A percentile compares a stretch with the other conserved stretches of the same genome.
These are phyloP conservation scores for Hypoxylon rickii DNA, from an alignment of 495 filamentous ascomycete species.

Conservation along the genomic window DNA sequence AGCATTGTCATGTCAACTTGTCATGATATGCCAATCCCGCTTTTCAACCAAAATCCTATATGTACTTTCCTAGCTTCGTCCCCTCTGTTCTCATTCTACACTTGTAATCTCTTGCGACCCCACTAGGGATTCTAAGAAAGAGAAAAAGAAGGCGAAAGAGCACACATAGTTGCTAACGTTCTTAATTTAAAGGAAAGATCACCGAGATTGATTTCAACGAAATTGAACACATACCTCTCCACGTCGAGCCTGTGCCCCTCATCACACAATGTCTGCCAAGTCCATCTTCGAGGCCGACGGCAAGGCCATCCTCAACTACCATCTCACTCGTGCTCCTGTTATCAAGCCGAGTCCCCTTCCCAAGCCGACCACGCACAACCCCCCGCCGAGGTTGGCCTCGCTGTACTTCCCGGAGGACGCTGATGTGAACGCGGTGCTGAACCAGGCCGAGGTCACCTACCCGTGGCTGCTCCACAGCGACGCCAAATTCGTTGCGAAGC, in stretches of 20 bases:
- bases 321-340: constrained; percentile 95
- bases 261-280: constrained; percentile 91
- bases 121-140: constrained; percentile 6
- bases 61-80: constrained; percentile 14
- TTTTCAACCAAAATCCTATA: constrained; percentile 5
- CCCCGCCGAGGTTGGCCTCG: constrained; percentile 85
- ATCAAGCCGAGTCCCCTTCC: constrained; percentile 98
- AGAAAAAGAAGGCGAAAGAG: background rate
- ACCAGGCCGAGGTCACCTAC: constrained; percentile 93
- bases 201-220: constrained; percentile 17
- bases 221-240: constrained; percentile 33
- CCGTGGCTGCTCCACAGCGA: constrained; percentile 85
- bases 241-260: constrained; percentile 17
- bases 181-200: constrained; percentile 14
- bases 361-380: constrained; percentile 82
- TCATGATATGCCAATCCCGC: constrained; percentile 22
- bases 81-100: background rate
- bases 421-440: constrained; percentile 79
- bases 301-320: constrained; percentile 99
- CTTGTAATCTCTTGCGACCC: constrained; percentile 22
- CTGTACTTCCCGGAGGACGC: constrained; percentile 91
- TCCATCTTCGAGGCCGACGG: constrained; percentile 98
- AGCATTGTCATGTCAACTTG: too few relatives aligned
- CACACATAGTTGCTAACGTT: constrained; percentile 19
- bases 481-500: constrained; percentile 97